phyloP scores from a whole-genome alignment of 805 yeast genomes.

The Cyberlindnera bimundalis region DNA sequence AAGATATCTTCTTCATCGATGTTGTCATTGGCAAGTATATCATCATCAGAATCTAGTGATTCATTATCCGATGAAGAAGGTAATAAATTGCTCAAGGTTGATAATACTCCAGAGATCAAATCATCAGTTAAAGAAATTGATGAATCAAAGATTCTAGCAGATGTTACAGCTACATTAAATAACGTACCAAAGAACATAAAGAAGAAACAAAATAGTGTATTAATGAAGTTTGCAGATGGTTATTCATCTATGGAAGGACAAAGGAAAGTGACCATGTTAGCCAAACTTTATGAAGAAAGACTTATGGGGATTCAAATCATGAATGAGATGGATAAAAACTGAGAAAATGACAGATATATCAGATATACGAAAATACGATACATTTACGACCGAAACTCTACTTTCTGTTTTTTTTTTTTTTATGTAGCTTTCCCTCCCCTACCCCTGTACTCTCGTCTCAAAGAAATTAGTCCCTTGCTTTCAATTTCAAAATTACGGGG shows the following conservation, averaged over 20 bases:
- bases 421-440: too few relatives aligned
- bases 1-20: constrained; percentile 2
- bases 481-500: too few relatives aligned
- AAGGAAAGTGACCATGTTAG: constrained; percentile 58
- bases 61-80: constrained; percentile 4
- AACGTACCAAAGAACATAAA: constrained; percentile 12
- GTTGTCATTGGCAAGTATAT: constrained; percentile 5
- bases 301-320: constrained; percentile 36
- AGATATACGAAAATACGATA: too few relatives aligned
- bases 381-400: too few relatives aligned
- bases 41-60: constrained; percentile 5
- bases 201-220: constrained; percentile 12
- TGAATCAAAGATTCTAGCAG: constrained; percentile 18
- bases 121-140: constrained; percentile 6
- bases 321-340: constrained; percentile 29
- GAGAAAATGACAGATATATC: background rate
- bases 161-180: constrained; percentile 25
- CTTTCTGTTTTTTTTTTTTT: too few relatives aligned
- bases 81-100: background rate
- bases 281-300: constrained; percentile 62
- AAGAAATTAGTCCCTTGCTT: too few relatives aligned
- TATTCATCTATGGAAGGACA: constrained; percentile 35
- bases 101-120: background rate
- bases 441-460: too few relatives aligned
- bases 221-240: constrained; percentile 27